Percentiles rank a stretch among this genome's conserved stretches.
These are phyloP conservation scores for Pythium insidiosum DNA, from an alignment of 352 stramenopile species.

Conservation along the genomic window DNA sequence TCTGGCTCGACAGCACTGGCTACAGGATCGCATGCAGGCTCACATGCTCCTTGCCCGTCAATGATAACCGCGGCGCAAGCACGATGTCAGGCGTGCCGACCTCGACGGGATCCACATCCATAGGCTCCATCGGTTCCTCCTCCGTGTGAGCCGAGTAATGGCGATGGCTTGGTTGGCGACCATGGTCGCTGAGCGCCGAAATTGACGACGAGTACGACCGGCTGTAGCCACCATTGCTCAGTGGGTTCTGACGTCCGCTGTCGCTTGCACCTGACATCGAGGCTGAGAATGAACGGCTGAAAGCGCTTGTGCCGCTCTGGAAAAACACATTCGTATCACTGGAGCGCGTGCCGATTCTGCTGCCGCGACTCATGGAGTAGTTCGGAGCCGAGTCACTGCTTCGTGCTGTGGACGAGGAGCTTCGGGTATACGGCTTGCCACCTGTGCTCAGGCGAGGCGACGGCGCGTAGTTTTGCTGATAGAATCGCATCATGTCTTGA, in stretches of 20 bases:
- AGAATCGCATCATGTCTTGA: slow-evolving; percentile 18
- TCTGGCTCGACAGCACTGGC: too few relatives aligned
- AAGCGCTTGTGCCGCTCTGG: slow-evolving; percentile 15
- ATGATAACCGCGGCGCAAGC: slow-evolving; percentile 13
- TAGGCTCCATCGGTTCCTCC: slow-evolving; percentile 5
- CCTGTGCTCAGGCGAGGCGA: slow-evolving; percentile 7
- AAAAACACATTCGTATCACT: slow-evolving; percentile 18
- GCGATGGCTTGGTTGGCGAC: too few relatives aligned
- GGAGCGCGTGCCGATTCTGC: slow-evolving; percentile 10
- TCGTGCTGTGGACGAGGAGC: slow-evolving; percentile 16
- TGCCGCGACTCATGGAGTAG: slow-evolving; percentile 8
- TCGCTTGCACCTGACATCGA: too few relatives aligned
- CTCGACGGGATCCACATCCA: slow-evolving; percentile 17
- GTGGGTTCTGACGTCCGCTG: too few relatives aligned
- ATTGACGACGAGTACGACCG: slow-evolving; percentile 14
- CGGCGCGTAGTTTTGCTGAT: slow-evolving; percentile 20
- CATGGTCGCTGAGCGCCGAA: slow-evolving; percentile 9
- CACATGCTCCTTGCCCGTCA: slow-evolving; percentile 11
- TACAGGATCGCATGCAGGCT: slow-evolving; percentile 24
- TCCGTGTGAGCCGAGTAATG: slow-evolving; percentile 13
- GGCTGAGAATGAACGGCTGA: too few relatives aligned
- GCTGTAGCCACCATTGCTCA: too few relatives aligned
- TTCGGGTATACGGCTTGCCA: slow-evolving; percentile 11
- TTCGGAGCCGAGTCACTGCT: slow-evolving; percentile 11
- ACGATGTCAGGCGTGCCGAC: slow-evolving; percentile 12